phyloP scores from a whole-genome alignment of 441 rosid species.

The Corymbia citriodora region DNA sequence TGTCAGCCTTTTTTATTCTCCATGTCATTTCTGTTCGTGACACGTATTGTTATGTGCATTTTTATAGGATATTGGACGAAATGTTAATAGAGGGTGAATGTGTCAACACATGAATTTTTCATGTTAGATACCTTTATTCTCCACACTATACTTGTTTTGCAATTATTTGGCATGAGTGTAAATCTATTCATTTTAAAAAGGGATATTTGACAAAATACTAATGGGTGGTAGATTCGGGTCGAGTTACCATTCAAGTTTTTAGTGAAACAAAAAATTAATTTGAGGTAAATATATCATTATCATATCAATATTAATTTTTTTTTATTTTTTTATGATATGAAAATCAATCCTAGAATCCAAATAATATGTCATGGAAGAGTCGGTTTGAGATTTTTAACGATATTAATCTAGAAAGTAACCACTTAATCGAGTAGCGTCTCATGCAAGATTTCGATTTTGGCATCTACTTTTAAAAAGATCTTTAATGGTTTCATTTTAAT shows the following conservation, averaged over 20 bases:
- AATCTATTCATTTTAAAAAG: not conserved
- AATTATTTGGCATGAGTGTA: accelerated
- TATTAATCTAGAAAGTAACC: not conserved
- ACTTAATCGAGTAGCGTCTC: not conserved
- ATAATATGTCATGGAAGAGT: accelerated
- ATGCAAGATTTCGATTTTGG: not conserved
- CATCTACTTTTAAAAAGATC: not conserved
- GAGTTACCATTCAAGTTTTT: not conserved
- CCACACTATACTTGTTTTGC: not conserved
- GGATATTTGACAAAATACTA: not conserved
- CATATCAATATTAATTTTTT: accelerated
- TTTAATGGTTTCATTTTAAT: not conserved
- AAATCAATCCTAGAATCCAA: accelerated
- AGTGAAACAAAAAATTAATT: not conserved
- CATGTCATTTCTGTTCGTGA: accelerated
- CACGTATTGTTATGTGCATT: too few relatives aligned
- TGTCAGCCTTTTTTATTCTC: not conserved
- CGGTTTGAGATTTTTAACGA: accelerated
- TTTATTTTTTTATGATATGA: not conserved
- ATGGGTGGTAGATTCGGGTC: not conserved
- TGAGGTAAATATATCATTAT: accelerated
- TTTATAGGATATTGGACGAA: not conserved
- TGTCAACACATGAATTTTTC: not conserved
- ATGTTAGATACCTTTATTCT: not conserved
- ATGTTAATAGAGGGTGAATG: accelerated